Evolutionary conservation across 2,329 filamentous ascomycete species (phyloP), one percentile per base, ranked within the genome.

Genomic region (Aspergillus jensenii): DNA sequence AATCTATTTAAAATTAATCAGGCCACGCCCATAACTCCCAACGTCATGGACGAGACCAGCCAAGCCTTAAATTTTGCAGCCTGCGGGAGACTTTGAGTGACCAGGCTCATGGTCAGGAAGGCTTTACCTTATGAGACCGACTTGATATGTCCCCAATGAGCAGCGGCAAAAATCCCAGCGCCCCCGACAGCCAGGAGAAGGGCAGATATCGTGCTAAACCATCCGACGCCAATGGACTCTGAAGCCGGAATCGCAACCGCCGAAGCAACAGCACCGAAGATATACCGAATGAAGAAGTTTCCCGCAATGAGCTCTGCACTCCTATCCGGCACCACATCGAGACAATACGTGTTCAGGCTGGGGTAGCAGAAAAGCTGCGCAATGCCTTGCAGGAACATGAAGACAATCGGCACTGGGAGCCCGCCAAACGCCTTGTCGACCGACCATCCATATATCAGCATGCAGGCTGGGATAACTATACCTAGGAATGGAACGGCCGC

Each of bases 361-460:
- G 89, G 89, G 67, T 91, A 92, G 65, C 87, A 90, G 68, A 91
- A 90, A 6, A 92, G 76, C 71, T 92, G 88, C 0, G 85, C 87
- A 0, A 91, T 81, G 1, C 89, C 90, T 67, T 92, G 89, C 2
- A 89, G 59, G 68, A 92, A 92, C 80, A 93, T 87, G 65, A 85
- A 84, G 7, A 91, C 80, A 2, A 91, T 87, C 0, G 89, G 89
- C 4, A 78, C 67, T 0, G 83, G 76, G 2, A 87, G 76, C 0
- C 83, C 84, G 2, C 84, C 84, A 1, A 81, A 78, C 8, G 72
- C 68, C 61, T 82, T 80, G 58, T 86, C 81, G 6, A 87, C 78
- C 2, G 77, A 80, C 84, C 88, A 90, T 1, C 88, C 88, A 61
- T 90, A 91, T 2, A 90, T 69, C 6, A 92, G 74, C 75, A 90